Percentiles rank a stretch among this genome's conserved stretches.
phyloP scores from a whole-genome alignment of 305 asterid genomes.

The Euphrasia arctica region DNA sequence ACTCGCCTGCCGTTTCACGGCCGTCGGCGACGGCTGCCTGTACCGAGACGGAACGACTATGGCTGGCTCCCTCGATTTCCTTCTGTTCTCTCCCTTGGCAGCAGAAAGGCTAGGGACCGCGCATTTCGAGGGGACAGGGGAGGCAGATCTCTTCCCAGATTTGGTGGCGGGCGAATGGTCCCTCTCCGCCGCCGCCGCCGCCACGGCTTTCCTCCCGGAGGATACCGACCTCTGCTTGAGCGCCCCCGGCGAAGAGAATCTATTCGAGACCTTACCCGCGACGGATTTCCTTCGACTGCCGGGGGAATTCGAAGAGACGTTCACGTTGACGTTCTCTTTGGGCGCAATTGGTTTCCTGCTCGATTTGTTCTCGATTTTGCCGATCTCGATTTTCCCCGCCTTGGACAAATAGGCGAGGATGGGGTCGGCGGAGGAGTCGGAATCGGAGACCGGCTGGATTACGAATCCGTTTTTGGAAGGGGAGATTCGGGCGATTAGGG shows the following conservation, averaged over 20 bases:
- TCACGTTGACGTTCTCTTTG: slow-evolving; percentile 65
- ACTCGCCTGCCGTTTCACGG: slow-evolving; percentile 68
- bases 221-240: slow-evolving; percentile 60
- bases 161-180: slow-evolving; percentile 78
- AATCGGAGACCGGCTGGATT: slow-evolving; percentile 72
- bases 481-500: slow-evolving; percentile 58
- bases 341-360: slow-evolving; percentile 42
- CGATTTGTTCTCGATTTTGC: slow-evolving; percentile 31
- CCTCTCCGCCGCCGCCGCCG: slow-evolving; percentile 41
- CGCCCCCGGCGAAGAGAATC: slow-evolving; percentile 72
- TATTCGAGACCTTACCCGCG: slow-evolving; percentile 46
- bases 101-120: slow-evolving; percentile 77
- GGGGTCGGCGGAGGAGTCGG: slow-evolving; percentile 49
- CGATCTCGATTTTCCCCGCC: slow-evolving; percentile 36
- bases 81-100: slow-evolving; percentile 90
- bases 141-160: slow-evolving; percentile 60
- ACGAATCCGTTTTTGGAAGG: slow-evolving; percentile 50
- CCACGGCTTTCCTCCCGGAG: slow-evolving; percentile 41
- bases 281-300: slow-evolving; percentile 22
- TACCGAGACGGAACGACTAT: slow-evolving; percentile 92
- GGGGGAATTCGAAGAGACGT: slow-evolving; percentile 29
- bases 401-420: slow-evolving; percentile 47
- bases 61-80: slow-evolving; percentile 65
- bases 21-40: slow-evolving; percentile 78
- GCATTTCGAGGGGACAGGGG: slow-evolving; percentile 85